A percentile compares a stretch with the other conserved stretches of the same genome.
Conservation (phyloP, 179 eudicot species). For the Patellifolia procumbens region DNA sequence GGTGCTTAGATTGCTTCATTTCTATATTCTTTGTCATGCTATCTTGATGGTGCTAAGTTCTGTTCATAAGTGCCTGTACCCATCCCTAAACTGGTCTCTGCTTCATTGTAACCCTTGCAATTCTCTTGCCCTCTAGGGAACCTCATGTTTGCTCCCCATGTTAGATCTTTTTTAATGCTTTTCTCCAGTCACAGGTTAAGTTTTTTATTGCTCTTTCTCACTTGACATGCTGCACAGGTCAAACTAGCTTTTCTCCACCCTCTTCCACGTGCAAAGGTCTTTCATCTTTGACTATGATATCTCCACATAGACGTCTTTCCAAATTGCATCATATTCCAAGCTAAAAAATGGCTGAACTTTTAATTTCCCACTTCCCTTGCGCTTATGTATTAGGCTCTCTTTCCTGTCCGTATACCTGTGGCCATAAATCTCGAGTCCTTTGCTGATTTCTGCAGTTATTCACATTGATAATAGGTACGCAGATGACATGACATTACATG, state of each 20-base stretch:
- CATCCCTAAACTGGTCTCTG: not conserved
- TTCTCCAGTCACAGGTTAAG: not conserved
- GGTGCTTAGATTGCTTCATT: conserved; percentile 1
- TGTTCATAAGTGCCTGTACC: not conserved
- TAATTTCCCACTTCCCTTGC: not conserved
- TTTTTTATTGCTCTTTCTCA: not conserved
- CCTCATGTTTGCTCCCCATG: not conserved
- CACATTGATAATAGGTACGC: not conserved
- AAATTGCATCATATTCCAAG: not conserved
- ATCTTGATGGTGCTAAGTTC: not conserved
- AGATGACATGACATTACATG: too few species aligned
- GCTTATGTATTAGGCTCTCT: not conserved
- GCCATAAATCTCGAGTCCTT: not conserved
- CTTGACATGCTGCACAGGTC: not conserved
- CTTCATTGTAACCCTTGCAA: not conserved
- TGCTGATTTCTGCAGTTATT: not conserved
- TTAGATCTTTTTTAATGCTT: not conserved
- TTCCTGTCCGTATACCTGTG: not conserved
- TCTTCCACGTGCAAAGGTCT: not conserved
- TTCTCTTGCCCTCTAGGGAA: not conserved
- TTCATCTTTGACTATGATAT: not conserved
- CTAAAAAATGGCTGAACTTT: not conserved
- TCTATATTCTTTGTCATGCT: not conserved
- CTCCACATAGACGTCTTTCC: not conserved
- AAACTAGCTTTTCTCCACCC: not conserved